Evolutionary conservation across 805 yeast species (phyloP).

Genomic region (Isabelozyma gotoi): DNA sequence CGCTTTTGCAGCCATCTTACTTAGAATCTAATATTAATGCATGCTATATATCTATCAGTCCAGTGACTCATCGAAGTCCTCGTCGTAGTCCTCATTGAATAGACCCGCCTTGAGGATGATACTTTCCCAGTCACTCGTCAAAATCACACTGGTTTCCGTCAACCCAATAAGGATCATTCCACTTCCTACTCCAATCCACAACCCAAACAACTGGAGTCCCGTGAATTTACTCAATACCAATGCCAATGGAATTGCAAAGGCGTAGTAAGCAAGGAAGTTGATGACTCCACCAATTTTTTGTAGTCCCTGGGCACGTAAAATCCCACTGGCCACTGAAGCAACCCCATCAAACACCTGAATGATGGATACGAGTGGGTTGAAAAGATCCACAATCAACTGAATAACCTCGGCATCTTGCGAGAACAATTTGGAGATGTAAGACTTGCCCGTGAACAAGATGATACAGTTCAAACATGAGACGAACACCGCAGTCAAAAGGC

Average conservation of each 20-base stretch:
- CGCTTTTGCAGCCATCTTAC: no score
- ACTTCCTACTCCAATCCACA: slow-evolving; percentile 73
- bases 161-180: slow-evolving; percentile 59
- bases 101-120: slow-evolving; percentile 37
- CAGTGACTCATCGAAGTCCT: neutral
- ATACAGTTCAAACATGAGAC: slow-evolving; percentile 41
- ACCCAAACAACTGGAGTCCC: slow-evolving; percentile 53
- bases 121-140: slow-evolving; percentile 52
- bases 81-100: slow-evolving; percentile 8
- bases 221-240: slow-evolving; percentile 48
- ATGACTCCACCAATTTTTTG: slow-evolving; percentile 72
- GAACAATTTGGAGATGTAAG: slow-evolving; percentile 56
- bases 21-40: no score
- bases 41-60: neutral
- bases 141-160: slow-evolving; percentile 47
- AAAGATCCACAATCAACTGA: slow-evolving; percentile 47
- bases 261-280: slow-evolving; percentile 70
- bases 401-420: slow-evolving; percentile 62
- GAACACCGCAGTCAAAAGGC: slow-evolving; percentile 27
- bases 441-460: slow-evolving; percentile 45
- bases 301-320: slow-evolving; percentile 72
- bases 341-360: slow-evolving; percentile 70
- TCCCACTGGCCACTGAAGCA: slow-evolving; percentile 70
- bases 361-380: slow-evolving; percentile 61
- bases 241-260: slow-evolving; percentile 68